A percentile compares a stretch with the other conserved stretches of the same genome.
Conservation (phyloP, 2,329 filamentous ascomycete genomes). For the Colletotrichum simmondsii region DNA sequence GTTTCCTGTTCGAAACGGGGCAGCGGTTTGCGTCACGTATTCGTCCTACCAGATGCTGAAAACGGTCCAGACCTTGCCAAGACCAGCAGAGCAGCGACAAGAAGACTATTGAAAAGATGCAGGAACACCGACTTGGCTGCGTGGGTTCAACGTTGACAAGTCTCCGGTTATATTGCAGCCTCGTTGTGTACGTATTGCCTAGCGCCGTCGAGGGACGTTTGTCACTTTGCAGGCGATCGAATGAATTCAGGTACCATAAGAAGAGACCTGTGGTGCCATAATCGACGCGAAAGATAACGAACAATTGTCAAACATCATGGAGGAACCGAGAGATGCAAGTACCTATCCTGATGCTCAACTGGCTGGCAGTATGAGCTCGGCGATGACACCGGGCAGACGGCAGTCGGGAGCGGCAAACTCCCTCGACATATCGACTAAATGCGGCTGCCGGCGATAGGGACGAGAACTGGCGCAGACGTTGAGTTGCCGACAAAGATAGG, state of each 20-base stretch:
- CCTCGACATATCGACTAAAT: neutral
- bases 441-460: conserved; percentile 25
- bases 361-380: neutral
- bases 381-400: neutral
- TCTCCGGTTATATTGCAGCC: neutral
- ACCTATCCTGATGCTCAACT: neutral
- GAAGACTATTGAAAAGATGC: neutral
- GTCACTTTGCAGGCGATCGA: neutral
- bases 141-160: neutral
- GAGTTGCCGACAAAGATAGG: neutral
- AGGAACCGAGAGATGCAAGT: neutral
- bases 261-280: neutral
- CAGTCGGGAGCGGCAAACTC: conserved; percentile 22
- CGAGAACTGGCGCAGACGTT: neutral
- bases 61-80: neutral
- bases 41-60: neutral
- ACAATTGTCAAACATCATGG: neutral
- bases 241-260: neutral
- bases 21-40: too few relatives aligned
- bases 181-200: conserved; percentile 4
- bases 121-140: neutral
- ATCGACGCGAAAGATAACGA: neutral
- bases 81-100: neutral
- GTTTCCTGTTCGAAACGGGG: neutral
- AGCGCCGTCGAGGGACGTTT: neutral